Base-by-base conservation (phyloP, 2,329 filamentous ascomycete genomes). In the Penicillium nordicum region DNA sequence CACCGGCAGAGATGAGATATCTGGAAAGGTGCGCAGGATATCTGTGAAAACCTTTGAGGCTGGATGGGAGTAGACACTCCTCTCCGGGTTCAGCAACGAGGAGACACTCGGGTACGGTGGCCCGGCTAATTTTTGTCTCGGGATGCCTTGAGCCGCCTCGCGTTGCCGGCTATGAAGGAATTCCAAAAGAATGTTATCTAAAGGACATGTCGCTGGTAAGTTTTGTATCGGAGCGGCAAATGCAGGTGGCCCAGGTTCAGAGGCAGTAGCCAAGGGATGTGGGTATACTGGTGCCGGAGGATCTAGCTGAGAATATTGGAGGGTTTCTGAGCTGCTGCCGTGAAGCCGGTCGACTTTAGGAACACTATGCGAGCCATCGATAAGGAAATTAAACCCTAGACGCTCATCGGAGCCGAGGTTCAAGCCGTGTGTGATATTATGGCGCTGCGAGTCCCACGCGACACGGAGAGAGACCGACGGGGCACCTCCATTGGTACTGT, bases 21-120 rank as follows among this genome's bases (percentile, higher is more conserved):
- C 87, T 0, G 91, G 90, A 65, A 96, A 95, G n/a, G 88, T 90
- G 61, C 84, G 81, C 11, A 96, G 79, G 57, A 96, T 91, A 71
- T 95, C 90, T 41, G 89, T 92, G 69, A 95, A 90, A 14, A 96
- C 83, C 63, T 90, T 90, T 7, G 90, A 93, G 1, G 96, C 79
- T 1, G 90, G 90, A 67, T 96, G 90, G 1, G 86, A 84, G 65
- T 82, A 81, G 8, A 77, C 77, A 58, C 79, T 81, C 49, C 81
- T 80, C 40, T 84, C 78, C 0, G 89, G 88, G 68, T 93, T 90
- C 38, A 93, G 82, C 5, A 96, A 81, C 1, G 88, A 89, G 0
- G 87, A 87, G 55, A 95, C 88, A 55, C 87, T 89, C 1, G 91
- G 91, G 68, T 95, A 92, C 14, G 84, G 80, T 0, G 91, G 90